Percentiles rank a stretch among this genome's conserved stretches.
Evolutionary conservation across 768 basidiomycete genomes (phyloP).

Genomic region (Grammothele lineata): DNA sequence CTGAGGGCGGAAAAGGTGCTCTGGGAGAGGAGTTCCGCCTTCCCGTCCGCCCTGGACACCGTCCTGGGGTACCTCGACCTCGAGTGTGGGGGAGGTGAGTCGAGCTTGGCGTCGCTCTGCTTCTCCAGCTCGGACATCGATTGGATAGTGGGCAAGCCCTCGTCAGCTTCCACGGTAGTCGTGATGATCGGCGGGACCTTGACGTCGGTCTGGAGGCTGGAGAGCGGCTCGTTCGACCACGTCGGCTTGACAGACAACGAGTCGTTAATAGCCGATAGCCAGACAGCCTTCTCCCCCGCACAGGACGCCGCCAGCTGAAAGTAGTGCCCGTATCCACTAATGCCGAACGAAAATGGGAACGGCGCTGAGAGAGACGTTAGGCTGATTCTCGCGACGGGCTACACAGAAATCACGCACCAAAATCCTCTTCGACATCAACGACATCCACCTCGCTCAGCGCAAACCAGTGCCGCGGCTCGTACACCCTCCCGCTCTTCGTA

Average conservation of each 20-base stretch:
- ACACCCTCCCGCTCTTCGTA: constrained; percentile 64
- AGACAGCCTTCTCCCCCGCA: constrained; percentile 78
- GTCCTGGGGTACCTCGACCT: constrained; percentile 5
- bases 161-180: too few relatives aligned
- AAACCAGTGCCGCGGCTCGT: constrained; percentile 90
- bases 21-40: constrained; percentile 18
- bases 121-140: constrained; percentile 27
- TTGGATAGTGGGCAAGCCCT: constrained; percentile 28
- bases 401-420: constrained; percentile 53
- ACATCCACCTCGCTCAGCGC: constrained; percentile 70
- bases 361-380: constrained; percentile 44
- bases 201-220: constrained; percentile 51
- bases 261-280: constrained; percentile 67
- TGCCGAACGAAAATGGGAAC: constrained; percentile 71
- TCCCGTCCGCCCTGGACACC: constrained; percentile 18
- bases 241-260: constrained; percentile 38
- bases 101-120: constrained; percentile 1
- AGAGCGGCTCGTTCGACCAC: constrained; percentile 59
- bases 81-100: neutral
- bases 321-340: constrained; percentile 63
- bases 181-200: constrained; percentile 23
- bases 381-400: neutral
- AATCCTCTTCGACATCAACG: constrained; percentile 61
- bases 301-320: constrained; percentile 89
- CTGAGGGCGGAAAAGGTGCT: constrained; percentile 19